Evolutionary conservation across 129 eudicot species (phyloP), one percentile per base, ranked within the genome.

Genomic region (Apium graveolens): DNA sequence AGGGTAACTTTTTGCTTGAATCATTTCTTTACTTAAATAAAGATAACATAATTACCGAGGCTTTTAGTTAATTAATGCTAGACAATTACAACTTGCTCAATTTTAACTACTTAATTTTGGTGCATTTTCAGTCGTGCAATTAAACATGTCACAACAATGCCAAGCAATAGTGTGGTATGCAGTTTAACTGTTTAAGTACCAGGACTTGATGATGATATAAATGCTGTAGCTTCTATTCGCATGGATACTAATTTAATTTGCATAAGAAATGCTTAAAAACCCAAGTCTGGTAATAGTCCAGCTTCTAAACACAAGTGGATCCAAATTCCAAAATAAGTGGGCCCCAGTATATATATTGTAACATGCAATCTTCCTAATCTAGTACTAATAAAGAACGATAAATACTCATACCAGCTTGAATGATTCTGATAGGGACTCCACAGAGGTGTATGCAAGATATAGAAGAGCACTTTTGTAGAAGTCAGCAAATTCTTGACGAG

Each of bases 381-480:
- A 44, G 9, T 27, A 35, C 4, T 35, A 16, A 74, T 10, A 39
- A 74, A 42, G 29, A 5, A 43, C 13, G 5, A 18, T 43, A 74
- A 74, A 13, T 20, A 74, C 20, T 27, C 86, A 76, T 88, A 93
- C 98, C 95, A 88, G 87, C 86, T 88, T 91, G 81, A 91, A 91
- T 24, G 98, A 84, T 9, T 93, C 97, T 34, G 98, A 93, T 11
- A 93, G 79, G 76, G 96, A 85, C 78, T 93, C 98, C 38, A 89
- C 98, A 4, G 98, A 93, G 10, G 96, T 93, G 81, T 93, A 93
- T 24, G 96, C 97, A 42, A 93, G 78, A 86, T 89, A 93, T 71
- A 93, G 97, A 57, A 93, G 92, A 77, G 96, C 92, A 80, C 87
- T 93, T 83, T 88, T 91, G 96, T 93, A 93, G 81, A 93, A 93